Base-by-base conservation (phyloP, 1,284 basidiomycete genomes). In the Cryptococcus amylolentus region DNA sequence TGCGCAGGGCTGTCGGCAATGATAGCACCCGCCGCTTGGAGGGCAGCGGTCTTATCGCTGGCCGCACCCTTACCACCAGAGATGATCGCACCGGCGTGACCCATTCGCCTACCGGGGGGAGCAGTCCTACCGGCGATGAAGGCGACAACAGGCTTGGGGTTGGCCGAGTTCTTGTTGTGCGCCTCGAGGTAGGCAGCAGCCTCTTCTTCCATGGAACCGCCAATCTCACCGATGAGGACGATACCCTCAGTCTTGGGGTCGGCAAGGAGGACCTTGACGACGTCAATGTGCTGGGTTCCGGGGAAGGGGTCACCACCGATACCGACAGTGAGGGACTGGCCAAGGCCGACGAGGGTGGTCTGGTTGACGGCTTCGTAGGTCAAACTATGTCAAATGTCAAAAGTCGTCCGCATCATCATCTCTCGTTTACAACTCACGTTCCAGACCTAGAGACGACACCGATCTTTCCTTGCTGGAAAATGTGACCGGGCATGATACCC, bases 141-240 rank as follows among this genome's bases (percentile, higher is more conserved):
- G 52, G 89, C 90, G 57, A 98, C 92, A 44, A 98, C 92, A 54
- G 96, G 96, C 80, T 98, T 98, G 63, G 91, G 91, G 69, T 88
- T 83, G 60, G 80, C 79, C 44, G 89, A 84, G 44, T 88, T 91
- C 79, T 91, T 89, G 84, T 99, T 99, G 83, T 91, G 88, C 77
- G 85, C 82, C 75, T 89, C 88, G 56, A 99, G 82, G 79, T 94
- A 96, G 70, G 94, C 96, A 4, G 96, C 96, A 16, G 96, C 96
- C 67, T 98, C 95, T 77, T 99, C 96, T 80, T 99, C 96, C 94
- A 98, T 98, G 18, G 89, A 88, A 28, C 96, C 96, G 68, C 96
- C 96, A 70, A 99, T 99, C 79, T 99, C 96, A 66, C 96, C 96
- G 70, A 99, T 99, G 66, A 98, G 82, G 55, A 99, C 95, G 65